Evolutionary conservation across 139 green algal genomes (phyloP).

Genomic region (Monoraphidium neglectum): DNA sequence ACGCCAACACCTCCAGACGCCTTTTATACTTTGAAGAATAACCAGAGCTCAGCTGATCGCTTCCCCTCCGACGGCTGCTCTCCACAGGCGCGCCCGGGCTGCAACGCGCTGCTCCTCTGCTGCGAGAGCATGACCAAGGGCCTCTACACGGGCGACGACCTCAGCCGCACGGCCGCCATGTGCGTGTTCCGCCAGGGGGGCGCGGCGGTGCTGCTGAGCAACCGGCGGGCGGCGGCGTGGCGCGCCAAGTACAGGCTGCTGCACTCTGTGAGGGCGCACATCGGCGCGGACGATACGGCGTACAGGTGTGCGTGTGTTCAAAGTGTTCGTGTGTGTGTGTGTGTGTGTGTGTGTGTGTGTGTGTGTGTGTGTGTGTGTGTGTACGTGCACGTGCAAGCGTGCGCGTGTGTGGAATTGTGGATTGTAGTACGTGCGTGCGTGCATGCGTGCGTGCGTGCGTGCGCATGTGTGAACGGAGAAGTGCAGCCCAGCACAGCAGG

Average conservation of each 20-base stretch:
- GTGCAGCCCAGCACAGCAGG: too few relatives aligned
- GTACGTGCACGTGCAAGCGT: too few relatives aligned
- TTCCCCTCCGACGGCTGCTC: background rate
- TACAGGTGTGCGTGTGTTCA: too few relatives aligned
- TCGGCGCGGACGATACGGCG: too few relatives aligned
- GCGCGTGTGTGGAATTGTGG: too few relatives aligned
- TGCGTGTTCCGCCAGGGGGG: constrained; percentile 58
- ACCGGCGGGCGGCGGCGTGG: constrained; percentile 34
- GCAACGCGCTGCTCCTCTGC: constrained; percentile 56
- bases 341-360: too few relatives aligned
- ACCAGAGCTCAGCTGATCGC: background rate
- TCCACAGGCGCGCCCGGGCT: constrained; percentile 50
- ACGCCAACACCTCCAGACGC: background rate
- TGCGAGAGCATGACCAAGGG: constrained; percentile 58
- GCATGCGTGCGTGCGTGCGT: too few relatives aligned
- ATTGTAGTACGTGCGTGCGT: too few relatives aligned
- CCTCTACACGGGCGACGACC: constrained; percentile 60
- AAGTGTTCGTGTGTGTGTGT: too few relatives aligned
- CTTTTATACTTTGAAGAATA: background rate
- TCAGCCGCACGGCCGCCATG: constrained; percentile 54
- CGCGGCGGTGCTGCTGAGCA: constrained; percentile 48
- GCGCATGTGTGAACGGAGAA: too few relatives aligned
- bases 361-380: too few relatives aligned
- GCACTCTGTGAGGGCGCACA: too few relatives aligned
- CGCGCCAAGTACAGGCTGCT: constrained; percentile 18